These are phyloP conservation scores for Xylaria longipes DNA, from an alignment of 495 filamentous ascomycete genomes.

Conservation along the genomic window DNA sequence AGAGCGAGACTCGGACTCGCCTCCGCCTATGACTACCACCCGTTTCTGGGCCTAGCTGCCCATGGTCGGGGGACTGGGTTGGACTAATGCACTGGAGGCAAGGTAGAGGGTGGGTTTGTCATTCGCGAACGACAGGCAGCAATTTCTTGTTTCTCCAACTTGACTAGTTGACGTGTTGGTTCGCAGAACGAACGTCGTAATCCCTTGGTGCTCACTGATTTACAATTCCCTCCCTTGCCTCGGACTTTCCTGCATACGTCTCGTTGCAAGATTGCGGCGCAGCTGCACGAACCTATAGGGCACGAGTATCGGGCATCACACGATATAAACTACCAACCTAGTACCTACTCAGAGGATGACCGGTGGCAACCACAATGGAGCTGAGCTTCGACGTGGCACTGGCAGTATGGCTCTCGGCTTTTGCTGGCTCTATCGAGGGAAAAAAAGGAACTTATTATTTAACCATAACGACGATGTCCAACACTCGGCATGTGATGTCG, in stretches of 20 bases:
- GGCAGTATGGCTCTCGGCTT: constrained; percentile 9
- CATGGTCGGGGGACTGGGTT: not conserved
- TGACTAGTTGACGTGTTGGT: not conserved
- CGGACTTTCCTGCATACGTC: not conserved
- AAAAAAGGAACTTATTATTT: not conserved
- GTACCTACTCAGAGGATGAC: not conserved
- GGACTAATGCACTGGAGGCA: not conserved
- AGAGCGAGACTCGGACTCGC: not conserved
- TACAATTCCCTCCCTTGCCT: not conserved
- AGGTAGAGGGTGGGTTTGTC: not conserved
- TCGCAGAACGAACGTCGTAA: not conserved
- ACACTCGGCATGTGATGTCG: not conserved
- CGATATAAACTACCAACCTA: not conserved
- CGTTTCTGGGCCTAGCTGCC: not conserved
- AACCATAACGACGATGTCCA: not conserved
- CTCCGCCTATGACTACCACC: not conserved
- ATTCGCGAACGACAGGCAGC: not conserved
- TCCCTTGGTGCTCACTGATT: not conserved
- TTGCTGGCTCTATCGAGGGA: not conserved
- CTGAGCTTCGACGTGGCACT: constrained; percentile 12
- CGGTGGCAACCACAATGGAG: not conserved
- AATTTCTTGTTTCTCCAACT: not conserved
- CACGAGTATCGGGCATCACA: constrained; percentile 13
- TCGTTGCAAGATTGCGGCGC: constrained; percentile 13
- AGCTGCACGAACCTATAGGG: constrained; percentile 2